Evolutionary conservation across 768 basidiomycete genomes (phyloP), one percentile per base, ranked within the genome.

Genomic region (Suillus cothurnatus): DNA sequence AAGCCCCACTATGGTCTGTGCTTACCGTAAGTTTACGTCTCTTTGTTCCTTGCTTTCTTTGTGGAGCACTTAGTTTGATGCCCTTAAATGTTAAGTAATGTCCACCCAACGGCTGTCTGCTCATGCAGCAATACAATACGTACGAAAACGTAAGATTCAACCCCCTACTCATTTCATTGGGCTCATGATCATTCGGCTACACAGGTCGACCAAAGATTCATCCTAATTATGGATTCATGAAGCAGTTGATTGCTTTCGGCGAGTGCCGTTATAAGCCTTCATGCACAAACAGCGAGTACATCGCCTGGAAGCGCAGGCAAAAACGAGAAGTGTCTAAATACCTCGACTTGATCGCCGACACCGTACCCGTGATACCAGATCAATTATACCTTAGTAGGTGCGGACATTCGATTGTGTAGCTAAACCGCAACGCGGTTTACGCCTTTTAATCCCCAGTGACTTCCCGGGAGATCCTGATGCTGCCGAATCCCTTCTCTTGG

Each of bases 1-100:
- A 66, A 91, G 89, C 67, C 79, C 85, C 45, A 86, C 90, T 11
- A 83, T 85, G 31, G 79, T 87, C 31, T 83, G 82, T 59, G 86
- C 85, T 19, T 88, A 83, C 71, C 72, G 84, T 86, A 72, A 76
- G 85, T 80, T 19, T 28, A 11, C 57, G 45, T 62, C 31, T 53
- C n/a, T 65, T n/a, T 28, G 17, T 15, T 38, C 34, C 36, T 38
- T 19, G 43, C 41, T 62, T 65, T 39, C 62, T 38, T 52, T 53
- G 26, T 39, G 56, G 53, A 55, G 36, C 55, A 58, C 52, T 55
- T 17, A 38, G 2, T 47, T 53, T 68, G 38, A 45, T 11, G 41
- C 49, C 50, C 38, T 17, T 21, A 15, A 47, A n/a, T 53, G 31
- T 23, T 65, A 71, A 86, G 86, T 88, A 26, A 87, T 87, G 85